Conservation (phyloP, 768 basidiomycete genomes). For the Boletellus ananas region DNA sequence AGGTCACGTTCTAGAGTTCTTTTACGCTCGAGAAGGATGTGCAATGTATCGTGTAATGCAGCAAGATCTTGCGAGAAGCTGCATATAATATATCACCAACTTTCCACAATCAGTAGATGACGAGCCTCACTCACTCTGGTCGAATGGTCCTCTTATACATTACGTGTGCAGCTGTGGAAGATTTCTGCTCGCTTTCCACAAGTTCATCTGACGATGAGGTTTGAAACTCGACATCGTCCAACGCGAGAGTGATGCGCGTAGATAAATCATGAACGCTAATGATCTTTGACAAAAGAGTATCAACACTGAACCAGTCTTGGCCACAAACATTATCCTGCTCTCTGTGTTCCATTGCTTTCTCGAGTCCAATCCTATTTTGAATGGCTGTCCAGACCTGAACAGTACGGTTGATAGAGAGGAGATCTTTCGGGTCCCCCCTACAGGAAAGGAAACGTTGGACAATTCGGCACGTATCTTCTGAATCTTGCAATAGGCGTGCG, state of each 20-base stretch:
- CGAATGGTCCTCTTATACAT: conserved; percentile 55
- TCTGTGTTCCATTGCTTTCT: conserved; percentile 48
- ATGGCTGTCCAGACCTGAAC: conserved; percentile 59
- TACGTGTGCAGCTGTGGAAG: conserved; percentile 26
- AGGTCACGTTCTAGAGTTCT: conserved; percentile 53
- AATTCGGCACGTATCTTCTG: conserved; percentile 71
- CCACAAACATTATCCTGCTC: conserved; percentile 19
- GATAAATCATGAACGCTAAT: conserved; percentile 50
- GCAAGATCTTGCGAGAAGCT: conserved; percentile 58
- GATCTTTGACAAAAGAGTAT: conserved; percentile 52
- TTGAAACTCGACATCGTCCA: conserved; percentile 32
- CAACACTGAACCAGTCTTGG: conserved; percentile 56
- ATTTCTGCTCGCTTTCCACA: conserved; percentile 19
- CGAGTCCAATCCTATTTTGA: conserved; percentile 47
- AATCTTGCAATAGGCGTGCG: conserved; percentile 45
- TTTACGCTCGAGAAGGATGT: conserved; percentile 42
- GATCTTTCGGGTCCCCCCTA: conserved; percentile 62
- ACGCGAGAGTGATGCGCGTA: conserved; percentile 49
- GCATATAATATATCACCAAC: conserved; percentile 18
- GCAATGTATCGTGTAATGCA: conserved; percentile 46
- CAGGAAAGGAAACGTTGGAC: conserved; percentile 73
- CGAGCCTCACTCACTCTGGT: conserved; percentile 49
- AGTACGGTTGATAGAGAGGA: conserved; percentile 59
- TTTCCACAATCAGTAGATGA: neutral
- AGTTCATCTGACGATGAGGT: conserved; percentile 19